Evolutionary conservation across 768 basidiomycete genomes (phyloP).

Genomic region (Coprinopsis strossmayeri): DNA sequence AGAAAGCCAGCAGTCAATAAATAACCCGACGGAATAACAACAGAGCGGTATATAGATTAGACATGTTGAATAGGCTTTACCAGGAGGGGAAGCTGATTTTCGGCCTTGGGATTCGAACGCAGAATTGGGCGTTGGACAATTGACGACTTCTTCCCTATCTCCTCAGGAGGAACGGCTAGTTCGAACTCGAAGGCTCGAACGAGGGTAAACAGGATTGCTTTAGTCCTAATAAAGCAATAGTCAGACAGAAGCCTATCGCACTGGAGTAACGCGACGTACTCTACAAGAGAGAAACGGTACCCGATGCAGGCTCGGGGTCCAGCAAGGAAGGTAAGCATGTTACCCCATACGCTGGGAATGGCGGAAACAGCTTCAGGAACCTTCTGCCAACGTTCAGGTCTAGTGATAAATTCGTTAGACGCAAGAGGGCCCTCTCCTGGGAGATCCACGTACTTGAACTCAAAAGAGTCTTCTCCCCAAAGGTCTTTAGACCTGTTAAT

Average conservation of each 20-base stretch:
- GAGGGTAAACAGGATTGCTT: slow-evolving; percentile 39
- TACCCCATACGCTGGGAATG: slow-evolving; percentile 54
- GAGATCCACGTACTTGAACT: slow-evolving; percentile 41
- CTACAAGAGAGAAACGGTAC: slow-evolving; percentile 56
- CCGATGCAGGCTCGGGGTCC: slow-evolving; percentile 63
- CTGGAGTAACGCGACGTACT: slow-evolving; percentile 31
- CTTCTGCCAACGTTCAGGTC: slow-evolving; percentile 59
- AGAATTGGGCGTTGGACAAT: slow-evolving; percentile 39
- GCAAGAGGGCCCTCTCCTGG: neutral
- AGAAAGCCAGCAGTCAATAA: neutral
- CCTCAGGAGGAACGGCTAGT: slow-evolving; percentile 40
- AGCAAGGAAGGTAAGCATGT: slow-evolving; percentile 52
- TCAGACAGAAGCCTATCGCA: neutral
- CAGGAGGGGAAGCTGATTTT: slow-evolving; percentile 38
- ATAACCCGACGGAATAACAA: too few species aligned
- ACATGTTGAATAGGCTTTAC: slow-evolving; percentile 18
- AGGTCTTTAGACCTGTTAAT: slow-evolving; percentile 44
- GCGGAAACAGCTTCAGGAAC: slow-evolving; percentile 33
- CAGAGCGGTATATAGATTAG: neutral
- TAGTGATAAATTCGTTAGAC: slow-evolving; percentile 17
- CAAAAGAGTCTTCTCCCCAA: slow-evolving; percentile 56
- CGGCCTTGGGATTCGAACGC: slow-evolving; percentile 27
- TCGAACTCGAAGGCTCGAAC: slow-evolving; percentile 49
- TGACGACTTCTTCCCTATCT: slow-evolving; percentile 31
- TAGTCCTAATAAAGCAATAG: slow-evolving; percentile 15